Evolutionary conservation across 176 grass and related monocot genomes (phyloP), one percentile per base, ranked within the genome.

Genomic region (Eragrostis curvula): DNA sequence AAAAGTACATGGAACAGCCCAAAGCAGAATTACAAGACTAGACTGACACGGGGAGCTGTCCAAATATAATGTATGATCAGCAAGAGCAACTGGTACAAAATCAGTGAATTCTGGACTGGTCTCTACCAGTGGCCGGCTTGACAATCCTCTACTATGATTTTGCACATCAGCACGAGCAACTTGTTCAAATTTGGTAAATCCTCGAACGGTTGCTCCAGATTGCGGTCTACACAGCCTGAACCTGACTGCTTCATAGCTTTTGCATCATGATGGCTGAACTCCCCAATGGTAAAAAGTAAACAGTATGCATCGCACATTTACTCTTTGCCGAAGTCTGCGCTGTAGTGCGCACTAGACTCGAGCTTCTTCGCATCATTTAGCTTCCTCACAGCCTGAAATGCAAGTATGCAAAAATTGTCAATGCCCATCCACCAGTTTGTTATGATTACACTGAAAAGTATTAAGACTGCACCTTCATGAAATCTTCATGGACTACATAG

Each of bases 401-500:
- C 17, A 55, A 75, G 59, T 81, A 18, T 52, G 46, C 32, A 14
- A 57, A 73, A 43, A 49, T 42, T 0, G 60, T 78, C 3, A 79
- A 10, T 5, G 10, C 7, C 3, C 11, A 49, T 62, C 14, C 16
- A 29, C 36, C 12, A 9, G 17, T 50, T 17, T 86, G 28, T 32
- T 39, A 23, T 61, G 27, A 61, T 74, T 50, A 36, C 15, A 61
- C 24, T 32, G 56, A 89, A 66, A 8, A 47, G 78, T 89, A 18
- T 30, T 45, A 57, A 51, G 49, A 81, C 4, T 15, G 14, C 83
- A 99, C 97, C 97, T 99, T 99, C 97, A 99, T 99, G 61, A 99
- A 96, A 73, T 99, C 97, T 86, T 99, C 97, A 14, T 99, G 97
- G 53, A 99, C 92, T 44, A 99, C 93, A 78, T 99, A 99, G 47